Evolutionary conservation across 176 grass and related monocot species (phyloP).

Genomic region (Eragrostis nindensis): DNA sequence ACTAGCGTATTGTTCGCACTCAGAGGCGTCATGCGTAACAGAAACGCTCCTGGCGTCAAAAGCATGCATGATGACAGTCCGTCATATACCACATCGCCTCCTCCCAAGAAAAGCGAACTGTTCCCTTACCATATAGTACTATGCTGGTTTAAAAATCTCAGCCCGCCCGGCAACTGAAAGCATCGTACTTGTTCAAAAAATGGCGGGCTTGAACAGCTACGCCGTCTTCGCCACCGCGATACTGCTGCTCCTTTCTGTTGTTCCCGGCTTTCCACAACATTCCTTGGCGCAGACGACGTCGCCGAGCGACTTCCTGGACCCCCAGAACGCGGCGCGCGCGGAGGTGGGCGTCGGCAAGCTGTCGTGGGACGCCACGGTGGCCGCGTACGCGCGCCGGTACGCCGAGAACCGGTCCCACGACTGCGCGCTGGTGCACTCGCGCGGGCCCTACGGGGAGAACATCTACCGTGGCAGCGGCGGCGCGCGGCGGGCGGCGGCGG

Average conservation of each 20-base stretch:
- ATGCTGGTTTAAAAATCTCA: neutral
- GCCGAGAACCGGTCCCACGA: constrained; percentile 3
- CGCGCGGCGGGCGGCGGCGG: no score
- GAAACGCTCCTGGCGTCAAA: neutral
- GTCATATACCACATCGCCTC: neutral
- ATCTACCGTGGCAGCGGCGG: constrained; percentile 33
- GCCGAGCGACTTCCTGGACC: constrained; percentile 10
- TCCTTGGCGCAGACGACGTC: constrained; percentile 6
- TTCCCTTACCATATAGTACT: neutral
- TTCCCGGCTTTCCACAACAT: neutral
- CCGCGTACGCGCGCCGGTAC: constrained; percentile 36
- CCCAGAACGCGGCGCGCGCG: constrained; percentile 25
- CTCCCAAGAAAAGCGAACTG: neutral
- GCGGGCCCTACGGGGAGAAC: constrained; percentile 50
- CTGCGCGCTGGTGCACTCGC: constrained; percentile 42
- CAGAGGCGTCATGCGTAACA: neutral
- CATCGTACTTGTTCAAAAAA: neutral
- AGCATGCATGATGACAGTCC: neutral
- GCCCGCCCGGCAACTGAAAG: neutral
- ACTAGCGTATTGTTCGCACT: neutral
- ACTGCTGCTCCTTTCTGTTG: neutral
- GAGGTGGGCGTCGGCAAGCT: constrained; percentile 24
- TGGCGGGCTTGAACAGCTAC: neutral
- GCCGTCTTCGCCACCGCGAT: neutral
- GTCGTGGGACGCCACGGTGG: constrained; percentile 22